Evolutionary conservation across 140 eudicot species (phyloP).

Genomic region (Artemisia princeps): DNA sequence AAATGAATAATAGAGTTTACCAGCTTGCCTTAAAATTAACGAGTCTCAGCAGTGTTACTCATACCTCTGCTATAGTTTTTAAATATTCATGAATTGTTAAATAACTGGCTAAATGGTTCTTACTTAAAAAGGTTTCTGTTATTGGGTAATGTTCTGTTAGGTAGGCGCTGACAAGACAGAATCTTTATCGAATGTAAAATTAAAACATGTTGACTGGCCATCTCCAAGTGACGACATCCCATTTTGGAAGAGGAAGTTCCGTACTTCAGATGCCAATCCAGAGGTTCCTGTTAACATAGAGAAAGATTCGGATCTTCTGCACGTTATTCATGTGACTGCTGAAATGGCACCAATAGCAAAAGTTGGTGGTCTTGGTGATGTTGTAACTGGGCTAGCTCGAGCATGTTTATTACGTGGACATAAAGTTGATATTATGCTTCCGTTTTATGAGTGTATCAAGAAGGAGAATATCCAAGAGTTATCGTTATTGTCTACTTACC

Average conservation of each 20-base stretch:
- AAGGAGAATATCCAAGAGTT: conserved; percentile 46
- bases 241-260: conserved; percentile 64
- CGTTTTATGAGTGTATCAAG: conserved; percentile 75
- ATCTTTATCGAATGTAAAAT: conserved; percentile 25
- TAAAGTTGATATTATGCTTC: conserved; percentile 72
- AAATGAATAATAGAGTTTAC: too few species aligned
- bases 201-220: conserved; percentile 49
- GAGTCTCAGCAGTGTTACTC: too few species aligned
- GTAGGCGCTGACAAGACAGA: conserved; percentile 30
- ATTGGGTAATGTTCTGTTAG: conserved; percentile 27
- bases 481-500: conserved; percentile 41
- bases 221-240: conserved; percentile 68
- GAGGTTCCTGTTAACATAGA: conserved; percentile 30
- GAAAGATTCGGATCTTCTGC: conserved; percentile 58
- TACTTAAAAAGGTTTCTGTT: background rate
- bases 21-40: too few species aligned
- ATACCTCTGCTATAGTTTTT: too few species aligned
- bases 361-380: conserved; percentile 94
- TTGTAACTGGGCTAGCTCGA: conserved; percentile 78
- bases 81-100: too few species aligned
- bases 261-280: conserved; percentile 33
- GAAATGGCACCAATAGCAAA: conserved; percentile 91
- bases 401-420: conserved; percentile 74
- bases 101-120: background rate
- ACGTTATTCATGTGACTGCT: conserved; percentile 72